These are phyloP conservation scores for Albatrellus sp. DNA, from an alignment of 1,284 basidiomycete species.

Conservation along the genomic window DNA sequence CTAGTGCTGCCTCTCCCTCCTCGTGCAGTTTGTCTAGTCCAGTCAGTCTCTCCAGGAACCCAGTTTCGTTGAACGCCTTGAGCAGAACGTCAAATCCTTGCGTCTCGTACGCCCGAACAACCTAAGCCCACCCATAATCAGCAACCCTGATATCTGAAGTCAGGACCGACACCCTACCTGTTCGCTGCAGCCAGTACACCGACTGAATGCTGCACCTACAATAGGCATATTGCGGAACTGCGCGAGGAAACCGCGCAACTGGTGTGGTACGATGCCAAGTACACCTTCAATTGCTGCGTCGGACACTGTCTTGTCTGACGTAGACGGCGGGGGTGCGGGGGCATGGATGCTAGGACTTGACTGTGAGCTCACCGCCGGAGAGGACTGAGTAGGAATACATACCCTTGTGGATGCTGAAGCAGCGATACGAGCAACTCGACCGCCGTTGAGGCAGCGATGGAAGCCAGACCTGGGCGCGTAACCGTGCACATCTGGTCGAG, in stretches of 20 bases:
- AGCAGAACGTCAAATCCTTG: slow-evolving; percentile 73
- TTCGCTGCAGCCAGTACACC: slow-evolving; percentile 86
- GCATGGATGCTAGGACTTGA: slow-evolving; percentile 42
- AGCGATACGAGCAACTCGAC: slow-evolving; percentile 88
- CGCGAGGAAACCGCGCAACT: slow-evolving; percentile 81
- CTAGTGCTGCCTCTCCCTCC: slow-evolving; percentile 68
- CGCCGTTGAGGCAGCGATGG: slow-evolving; percentile 83
- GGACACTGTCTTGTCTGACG: slow-evolving; percentile 17
- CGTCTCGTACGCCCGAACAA: slow-evolving; percentile 63
- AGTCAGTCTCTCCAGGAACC: slow-evolving; percentile 73
- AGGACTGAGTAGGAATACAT: slow-evolving; percentile 12
- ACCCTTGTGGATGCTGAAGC: slow-evolving; percentile 86
- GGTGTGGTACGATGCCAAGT: slow-evolving; percentile 86
- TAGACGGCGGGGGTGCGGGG: slow-evolving; percentile 45
- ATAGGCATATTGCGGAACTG: slow-evolving; percentile 80
- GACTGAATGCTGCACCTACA: slow-evolving; percentile 75
- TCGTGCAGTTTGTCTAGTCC: slow-evolving; percentile 77
- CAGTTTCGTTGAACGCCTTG: slow-evolving; percentile 75
- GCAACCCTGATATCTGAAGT: background rate
- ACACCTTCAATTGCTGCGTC: slow-evolving; percentile 34
- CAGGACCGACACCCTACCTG: slow-evolving; percentile 27
- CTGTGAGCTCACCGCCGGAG: background rate
- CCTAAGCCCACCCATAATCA: slow-evolving; percentile 26
- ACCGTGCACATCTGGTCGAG: slow-evolving; percentile 99
- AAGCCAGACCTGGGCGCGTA: slow-evolving; percentile 89